Conservation (phyloP, 176 grass and related monocot genomes). For the Carex pumila region DNA sequence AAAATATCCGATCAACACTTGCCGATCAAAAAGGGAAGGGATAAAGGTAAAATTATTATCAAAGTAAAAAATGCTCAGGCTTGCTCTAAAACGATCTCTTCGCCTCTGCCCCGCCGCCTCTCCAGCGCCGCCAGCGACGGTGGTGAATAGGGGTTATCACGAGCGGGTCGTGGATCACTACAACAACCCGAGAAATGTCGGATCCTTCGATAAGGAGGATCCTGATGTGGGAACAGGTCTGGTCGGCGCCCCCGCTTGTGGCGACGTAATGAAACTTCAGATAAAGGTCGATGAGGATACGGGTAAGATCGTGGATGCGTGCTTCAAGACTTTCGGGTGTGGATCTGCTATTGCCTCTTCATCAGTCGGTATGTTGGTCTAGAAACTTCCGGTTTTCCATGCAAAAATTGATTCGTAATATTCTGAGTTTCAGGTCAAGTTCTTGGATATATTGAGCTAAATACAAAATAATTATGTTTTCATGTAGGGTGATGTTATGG, state of each 20-base stretch:
- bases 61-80: neutral
- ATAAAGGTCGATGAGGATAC: constrained; percentile 67
- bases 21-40: neutral
- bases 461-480: neutral
- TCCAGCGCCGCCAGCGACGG: neutral
- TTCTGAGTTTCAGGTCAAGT: neutral
- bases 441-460: neutral
- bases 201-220: constrained; percentile 81
- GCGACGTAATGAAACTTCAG: constrained; percentile 97
- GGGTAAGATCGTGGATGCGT: constrained; percentile 70
- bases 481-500: neutral
- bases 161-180: constrained; percentile 96
- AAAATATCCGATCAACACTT: neutral
- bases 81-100: constrained; percentile 16
- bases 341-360: constrained; percentile 92
- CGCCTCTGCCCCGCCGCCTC: neutral
- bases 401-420: neutral
- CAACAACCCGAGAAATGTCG: constrained; percentile 86
- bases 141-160: constrained; percentile 42
- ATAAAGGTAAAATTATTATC: neutral
- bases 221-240: constrained; percentile 65
- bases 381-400: neutral
- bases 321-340: constrained; percentile 95
- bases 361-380: constrained; percentile 49
- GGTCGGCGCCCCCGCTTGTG: constrained; percentile 85